phyloP scores from a whole-genome alignment of 192 early-diverging fungal genomes.

The Phycomyces nitens region DNA sequence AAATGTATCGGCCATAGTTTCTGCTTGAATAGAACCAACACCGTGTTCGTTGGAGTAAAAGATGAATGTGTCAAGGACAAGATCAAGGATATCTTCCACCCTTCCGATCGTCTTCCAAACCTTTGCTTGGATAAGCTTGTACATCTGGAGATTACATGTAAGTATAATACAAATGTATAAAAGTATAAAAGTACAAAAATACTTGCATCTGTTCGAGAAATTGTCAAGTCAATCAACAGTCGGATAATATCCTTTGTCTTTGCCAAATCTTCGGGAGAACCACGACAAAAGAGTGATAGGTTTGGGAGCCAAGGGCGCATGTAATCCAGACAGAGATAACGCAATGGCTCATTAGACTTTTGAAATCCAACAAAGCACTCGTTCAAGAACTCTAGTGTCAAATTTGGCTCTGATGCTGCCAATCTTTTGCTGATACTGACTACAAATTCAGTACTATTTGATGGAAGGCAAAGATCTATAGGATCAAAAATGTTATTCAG shows the following conservation, averaged over 20 bases:
- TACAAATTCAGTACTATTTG: conserved; percentile 80
- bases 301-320: conserved; percentile 84
- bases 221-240: conserved; percentile 72
- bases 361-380: conserved; percentile 78
- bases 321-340: conserved; percentile 79
- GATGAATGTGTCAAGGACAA: conserved; percentile 75
- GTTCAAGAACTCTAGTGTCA: conserved; percentile 84
- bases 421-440: conserved; percentile 72
- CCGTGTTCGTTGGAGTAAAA: conserved; percentile 71
- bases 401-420: conserved; percentile 61
- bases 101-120: conserved; percentile 76
- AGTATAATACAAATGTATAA: conserved; percentile 17
- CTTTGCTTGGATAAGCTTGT: conserved; percentile 73
- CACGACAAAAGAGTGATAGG: conserved; percentile 53
- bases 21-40: conserved; percentile 66
- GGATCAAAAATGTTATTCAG: not conserved
- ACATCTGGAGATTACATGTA: conserved; percentile 49
- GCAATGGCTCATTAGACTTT: conserved; percentile 59
- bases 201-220: conserved; percentile 65
- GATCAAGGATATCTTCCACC: conserved; percentile 72
- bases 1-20: conserved; percentile 79
- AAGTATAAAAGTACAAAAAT: not conserved
- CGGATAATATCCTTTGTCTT: conserved; percentile 71
- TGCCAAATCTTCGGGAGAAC: conserved; percentile 40
- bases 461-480: conserved; percentile 78